Evolutionary conservation across 106 monocot genomes (phyloP).

Genomic region (Ottelia alismoides): DNA sequence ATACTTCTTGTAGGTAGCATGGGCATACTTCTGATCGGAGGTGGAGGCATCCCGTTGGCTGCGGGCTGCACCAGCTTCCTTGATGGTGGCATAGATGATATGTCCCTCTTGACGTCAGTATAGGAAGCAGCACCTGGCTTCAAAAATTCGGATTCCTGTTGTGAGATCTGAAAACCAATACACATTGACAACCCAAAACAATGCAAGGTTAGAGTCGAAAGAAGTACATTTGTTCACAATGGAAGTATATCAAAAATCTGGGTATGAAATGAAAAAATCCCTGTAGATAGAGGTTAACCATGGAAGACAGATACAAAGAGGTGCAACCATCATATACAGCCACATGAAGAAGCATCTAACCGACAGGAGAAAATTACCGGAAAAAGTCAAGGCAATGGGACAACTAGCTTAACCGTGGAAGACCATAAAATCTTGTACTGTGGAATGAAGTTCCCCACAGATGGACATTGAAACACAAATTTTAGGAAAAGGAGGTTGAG

Average conservation of each 20-base stretch:
- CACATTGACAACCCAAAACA: constrained; percentile 14
- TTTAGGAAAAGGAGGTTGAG: no score
- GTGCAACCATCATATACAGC: no score
- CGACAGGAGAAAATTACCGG: no score
- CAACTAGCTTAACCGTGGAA: no score
- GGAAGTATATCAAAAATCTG: neutral
- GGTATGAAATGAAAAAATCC: no score
- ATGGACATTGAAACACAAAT: no score
- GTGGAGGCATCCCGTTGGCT: constrained; percentile 26
- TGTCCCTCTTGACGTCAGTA: constrained; percentile 16
- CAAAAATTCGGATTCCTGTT: constrained; percentile 52
- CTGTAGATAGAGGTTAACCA: neutral
- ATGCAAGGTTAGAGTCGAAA: neutral
- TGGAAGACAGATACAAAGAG: neutral
- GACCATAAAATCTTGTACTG: no score
- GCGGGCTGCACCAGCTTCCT: constrained; percentile 21
- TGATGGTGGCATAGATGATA: constrained; percentile 41
- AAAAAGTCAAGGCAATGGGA: no score
- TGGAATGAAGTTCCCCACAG: no score
- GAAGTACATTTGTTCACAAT: neutral
- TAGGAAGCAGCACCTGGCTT: constrained; percentile 41
- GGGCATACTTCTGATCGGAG: constrained; percentile 10
- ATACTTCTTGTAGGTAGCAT: constrained; percentile 12
- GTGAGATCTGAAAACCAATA: constrained; percentile 61
- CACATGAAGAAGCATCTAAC: no score